Evolutionary conservation across 208 protist species (phyloP).

Genomic region (Trypanosomatidae sp.): DNA sequence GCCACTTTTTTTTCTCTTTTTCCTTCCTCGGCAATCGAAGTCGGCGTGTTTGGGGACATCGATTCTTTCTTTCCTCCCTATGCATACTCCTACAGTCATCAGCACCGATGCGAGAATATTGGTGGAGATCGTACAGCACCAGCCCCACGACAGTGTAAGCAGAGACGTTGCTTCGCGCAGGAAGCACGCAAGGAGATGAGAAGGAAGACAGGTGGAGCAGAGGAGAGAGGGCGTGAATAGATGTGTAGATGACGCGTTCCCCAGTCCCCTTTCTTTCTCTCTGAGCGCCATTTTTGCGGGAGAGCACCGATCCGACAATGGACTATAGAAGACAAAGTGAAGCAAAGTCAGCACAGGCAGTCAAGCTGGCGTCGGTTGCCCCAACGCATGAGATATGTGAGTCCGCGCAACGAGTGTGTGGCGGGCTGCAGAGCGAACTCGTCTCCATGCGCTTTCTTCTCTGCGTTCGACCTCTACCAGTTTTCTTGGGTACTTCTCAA

Average conservation of each 20-base stretch:
- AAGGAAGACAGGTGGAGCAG: not conserved
- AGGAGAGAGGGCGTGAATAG: conserved; percentile 6
- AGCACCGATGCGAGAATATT: not conserved
- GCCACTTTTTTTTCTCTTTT: not conserved
- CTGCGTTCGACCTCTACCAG: no score
- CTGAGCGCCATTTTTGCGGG: not conserved
- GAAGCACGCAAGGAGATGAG: not conserved
- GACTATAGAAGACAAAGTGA: not conserved
- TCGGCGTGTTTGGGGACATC: not conserved
- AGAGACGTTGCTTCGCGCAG: not conserved
- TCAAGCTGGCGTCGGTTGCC: no score
- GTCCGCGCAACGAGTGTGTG: not conserved
- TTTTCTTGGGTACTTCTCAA: not conserved
- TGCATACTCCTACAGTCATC: not conserved
- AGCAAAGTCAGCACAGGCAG: no score
- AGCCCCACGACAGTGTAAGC: not conserved
- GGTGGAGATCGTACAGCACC: not conserved
- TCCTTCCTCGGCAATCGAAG: not conserved
- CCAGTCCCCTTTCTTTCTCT: not conserved
- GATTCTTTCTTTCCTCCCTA: not conserved
- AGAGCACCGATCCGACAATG: no score
- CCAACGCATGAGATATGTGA: not conserved
- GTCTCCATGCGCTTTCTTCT: not conserved
- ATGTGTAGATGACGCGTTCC: not conserved
- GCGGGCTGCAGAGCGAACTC: no score